Percentiles rank a stretch among this genome's conserved stretches.
Conservation (phyloP, 1,139 yeast genomes). For the Zygosaccharomyces pseudobailii region DNA sequence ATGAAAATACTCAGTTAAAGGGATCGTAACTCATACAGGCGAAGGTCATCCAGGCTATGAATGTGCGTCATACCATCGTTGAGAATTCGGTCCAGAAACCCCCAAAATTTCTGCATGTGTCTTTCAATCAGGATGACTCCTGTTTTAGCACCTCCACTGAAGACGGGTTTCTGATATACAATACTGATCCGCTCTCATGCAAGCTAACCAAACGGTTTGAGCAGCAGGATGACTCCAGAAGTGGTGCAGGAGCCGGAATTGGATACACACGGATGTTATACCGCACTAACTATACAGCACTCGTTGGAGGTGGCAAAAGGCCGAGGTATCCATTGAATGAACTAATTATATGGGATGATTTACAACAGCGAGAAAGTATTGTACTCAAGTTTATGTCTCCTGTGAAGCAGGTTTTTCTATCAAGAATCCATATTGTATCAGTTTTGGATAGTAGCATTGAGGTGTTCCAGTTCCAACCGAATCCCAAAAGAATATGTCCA, state of each 20-base stretch:
- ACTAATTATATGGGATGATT: constrained; percentile 85
- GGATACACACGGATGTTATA: constrained; percentile 79
- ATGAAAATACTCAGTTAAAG: background rate
- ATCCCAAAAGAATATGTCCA: constrained; percentile 63
- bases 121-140: constrained; percentile 83
- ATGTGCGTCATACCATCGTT: constrained; percentile 23
- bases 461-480: constrained; percentile 75
- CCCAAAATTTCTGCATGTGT: constrained; percentile 20
- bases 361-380: constrained; percentile 71
- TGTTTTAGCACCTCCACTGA: constrained; percentile 86
- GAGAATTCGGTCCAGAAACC: constrained; percentile 14
- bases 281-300: constrained; percentile 81
- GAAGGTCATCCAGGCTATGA: constrained; percentile 13
- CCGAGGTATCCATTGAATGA: constrained; percentile 77
- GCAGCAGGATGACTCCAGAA: constrained; percentile 18
- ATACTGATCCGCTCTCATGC: constrained; percentile 78
- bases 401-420: constrained; percentile 65
- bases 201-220: constrained; percentile 62
- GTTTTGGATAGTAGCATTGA: constrained; percentile 62
- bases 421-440: constrained; percentile 70
- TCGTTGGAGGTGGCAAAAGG: constrained; percentile 81
- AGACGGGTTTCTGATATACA: constrained; percentile 79
- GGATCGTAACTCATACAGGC: background rate
- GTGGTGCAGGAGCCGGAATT: constrained; percentile 45
- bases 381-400: constrained; percentile 71